A percentile compares a stretch with the other conserved stretches of the same genome.
Conservation (phyloP, 2,329 filamentous ascomycete species). For the Arthrobotrys iridis region DNA sequence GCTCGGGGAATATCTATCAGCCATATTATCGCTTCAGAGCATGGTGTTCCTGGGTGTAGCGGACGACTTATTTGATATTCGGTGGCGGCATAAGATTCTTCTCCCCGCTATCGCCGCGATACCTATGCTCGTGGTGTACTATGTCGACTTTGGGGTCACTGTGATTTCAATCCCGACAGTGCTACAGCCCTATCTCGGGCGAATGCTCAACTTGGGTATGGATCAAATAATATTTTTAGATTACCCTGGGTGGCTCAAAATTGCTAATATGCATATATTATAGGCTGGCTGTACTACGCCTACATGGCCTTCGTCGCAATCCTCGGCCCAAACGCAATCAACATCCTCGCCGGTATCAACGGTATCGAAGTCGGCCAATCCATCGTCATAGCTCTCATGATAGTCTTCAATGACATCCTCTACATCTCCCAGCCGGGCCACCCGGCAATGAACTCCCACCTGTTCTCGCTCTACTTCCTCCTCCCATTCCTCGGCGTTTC, state of each 20-base stretch:
- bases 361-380: constrained; percentile 97
- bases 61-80: constrained; percentile 96
- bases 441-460: constrained; percentile 91
- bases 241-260: too few relatives aligned
- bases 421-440: constrained; percentile 87
- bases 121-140: constrained; percentile 94
- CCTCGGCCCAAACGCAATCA: constrained; percentile 98
- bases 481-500: constrained; percentile 95
- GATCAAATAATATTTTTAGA: too few relatives aligned
- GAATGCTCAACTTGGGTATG: constrained; percentile 79
- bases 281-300: constrained; percentile 74
- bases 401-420: constrained; percentile 85
- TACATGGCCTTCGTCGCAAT: constrained; percentile 98
- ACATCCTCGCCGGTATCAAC: constrained; percentile 99
- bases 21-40: constrained; percentile 89
- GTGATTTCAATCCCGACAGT: constrained; percentile 90
- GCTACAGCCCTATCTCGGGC: constrained; percentile 81
- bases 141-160: constrained; percentile 97
- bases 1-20: constrained; percentile 94
- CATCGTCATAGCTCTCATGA: constrained; percentile 83
- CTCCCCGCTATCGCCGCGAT: constrained; percentile 94
- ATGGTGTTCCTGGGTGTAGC: constrained; percentile 91
- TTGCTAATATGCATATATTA: not conserved
- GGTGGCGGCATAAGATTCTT: constrained; percentile 98
- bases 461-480: constrained; percentile 94